phyloP scores from a whole-genome alignment of 2,329 filamentous ascomycete species.

The Sclerotinia borealis region DNA sequence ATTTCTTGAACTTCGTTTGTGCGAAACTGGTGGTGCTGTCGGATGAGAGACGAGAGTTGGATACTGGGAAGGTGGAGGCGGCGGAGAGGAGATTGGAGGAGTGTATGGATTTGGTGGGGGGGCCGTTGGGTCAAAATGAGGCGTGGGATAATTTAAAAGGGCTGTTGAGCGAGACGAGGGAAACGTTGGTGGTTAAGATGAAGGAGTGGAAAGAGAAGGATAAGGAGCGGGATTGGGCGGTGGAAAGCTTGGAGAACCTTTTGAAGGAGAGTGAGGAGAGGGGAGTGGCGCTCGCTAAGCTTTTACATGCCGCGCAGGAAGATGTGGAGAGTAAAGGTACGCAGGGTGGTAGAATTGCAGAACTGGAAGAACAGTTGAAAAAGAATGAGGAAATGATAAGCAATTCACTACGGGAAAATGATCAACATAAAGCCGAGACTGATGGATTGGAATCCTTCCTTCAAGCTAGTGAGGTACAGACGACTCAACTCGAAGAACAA shows the following conservation, averaged over 20 bases:
- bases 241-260: background rate
- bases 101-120: constrained; percentile 10
- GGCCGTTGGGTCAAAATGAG: background rate
- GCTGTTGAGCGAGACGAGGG: background rate
- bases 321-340: background rate
- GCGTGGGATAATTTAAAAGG: background rate
- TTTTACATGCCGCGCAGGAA: background rate
- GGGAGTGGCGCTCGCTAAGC: background rate
- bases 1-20: background rate
- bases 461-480: background rate
- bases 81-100: constrained; percentile 2
- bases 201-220: background rate
- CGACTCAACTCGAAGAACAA: background rate
- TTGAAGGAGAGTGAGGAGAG: constrained; percentile 1
- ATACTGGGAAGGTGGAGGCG: background rate
- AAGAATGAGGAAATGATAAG: background rate
- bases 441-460: background rate
- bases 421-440: background rate
- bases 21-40: background rate
- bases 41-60: background rate
- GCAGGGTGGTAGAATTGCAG: background rate
- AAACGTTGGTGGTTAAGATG: background rate
- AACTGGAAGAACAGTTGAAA: background rate
- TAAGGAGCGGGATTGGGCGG: background rate
- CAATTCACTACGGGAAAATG: background rate